Base-by-base conservation (phyloP, 306 rosid genomes). In the Vachellia collinsii region DNA sequence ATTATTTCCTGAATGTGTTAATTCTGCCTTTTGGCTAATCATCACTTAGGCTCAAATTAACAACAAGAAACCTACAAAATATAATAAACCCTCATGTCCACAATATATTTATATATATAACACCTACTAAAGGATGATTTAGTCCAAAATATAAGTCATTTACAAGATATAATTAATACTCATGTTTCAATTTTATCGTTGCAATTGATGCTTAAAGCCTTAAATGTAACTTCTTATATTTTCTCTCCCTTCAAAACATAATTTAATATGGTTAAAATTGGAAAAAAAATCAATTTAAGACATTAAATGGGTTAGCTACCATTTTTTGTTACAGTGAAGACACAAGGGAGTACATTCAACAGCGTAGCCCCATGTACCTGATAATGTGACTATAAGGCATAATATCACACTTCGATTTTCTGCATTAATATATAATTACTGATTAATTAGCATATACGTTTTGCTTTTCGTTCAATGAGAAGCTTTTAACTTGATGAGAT, bases 391-490 rank as follows among this genome's bases (percentile, higher is more conserved):
- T 5, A 1, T 41, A 62, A 62, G 39, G 38, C 34, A 29, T 29
- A 62, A 25, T 58, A 61, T 25, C 67, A 62, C 38, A 17, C 38
- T 61, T 61, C 0, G 38, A 25, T 58, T 58, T 58, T 20, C 36
- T 58, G 34, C 64, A 58, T 58, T 58, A 20, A 58, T 58, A 22
- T 54, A 17, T 44, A 53, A 53, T n/a, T n/a, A 41, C 73, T 68
- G 16, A 16, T 56, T 13, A 20, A 4, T 29, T 29, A 29, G 34
- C 34, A 29, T n/a, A n/a, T 54, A 6, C 61, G 36, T 22, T 43
- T 42, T 42, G 53, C 53, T 43, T 69, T 69, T 42, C n/a, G 54
- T 25, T 23, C 66, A 25, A 23, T 61, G 2, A 29, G 9, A 25
- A 62, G 37, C n/a, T 68, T 66, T 38, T 29, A 29, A 29, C 1